Conservation (phyloP, 768 basidiomycete genomes). For the Mrakia hoshinonis region DNA sequence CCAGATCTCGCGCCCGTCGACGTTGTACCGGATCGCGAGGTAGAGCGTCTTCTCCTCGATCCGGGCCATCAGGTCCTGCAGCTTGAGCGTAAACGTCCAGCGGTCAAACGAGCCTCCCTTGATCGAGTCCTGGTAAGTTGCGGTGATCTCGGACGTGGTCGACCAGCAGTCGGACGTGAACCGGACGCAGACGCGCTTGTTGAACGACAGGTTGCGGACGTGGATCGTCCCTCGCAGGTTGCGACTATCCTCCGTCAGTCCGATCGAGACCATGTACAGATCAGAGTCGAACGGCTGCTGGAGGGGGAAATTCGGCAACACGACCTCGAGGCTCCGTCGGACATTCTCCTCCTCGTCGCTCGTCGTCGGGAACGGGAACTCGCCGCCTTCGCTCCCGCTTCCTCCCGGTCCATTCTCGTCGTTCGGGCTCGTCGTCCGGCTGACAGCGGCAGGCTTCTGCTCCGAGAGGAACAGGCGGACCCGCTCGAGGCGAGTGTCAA, state of each 20-base stretch:
- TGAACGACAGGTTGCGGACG: slow-evolving; percentile 76
- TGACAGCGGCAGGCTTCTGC: slow-evolving; percentile 90
- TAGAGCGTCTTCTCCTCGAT: slow-evolving; percentile 73
- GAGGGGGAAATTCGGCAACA: slow-evolving; percentile 22
- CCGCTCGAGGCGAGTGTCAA: slow-evolving; percentile 81
- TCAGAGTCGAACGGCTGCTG: slow-evolving; percentile 36
- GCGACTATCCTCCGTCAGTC: slow-evolving; percentile 43
- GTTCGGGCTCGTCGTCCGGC: slow-evolving; percentile 78
- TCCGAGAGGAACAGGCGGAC: slow-evolving; percentile 90
- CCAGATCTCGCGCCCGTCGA: slow-evolving; percentile 74
- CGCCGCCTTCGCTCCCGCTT: slow-evolving; percentile 36
- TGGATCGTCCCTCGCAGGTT: slow-evolving; percentile 62
- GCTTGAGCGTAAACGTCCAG: slow-evolving; percentile 63
- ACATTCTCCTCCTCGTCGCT: slow-evolving; percentile 34
- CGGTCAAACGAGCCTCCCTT: slow-evolving; percentile 52
- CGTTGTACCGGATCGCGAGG: slow-evolving; percentile 58
- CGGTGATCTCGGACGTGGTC: slow-evolving; percentile 87
- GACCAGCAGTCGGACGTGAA: slow-evolving; percentile 95
- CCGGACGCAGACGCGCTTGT: slow-evolving; percentile 77
- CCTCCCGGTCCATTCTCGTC: slow-evolving; percentile 48
- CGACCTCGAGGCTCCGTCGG: slow-evolving; percentile 11
- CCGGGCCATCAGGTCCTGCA: slow-evolving; percentile 69
- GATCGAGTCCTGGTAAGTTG: slow-evolving; percentile 52
- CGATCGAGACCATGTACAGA: slow-evolving; percentile 44
- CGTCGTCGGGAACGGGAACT: slow-evolving; percentile 42